phyloP scores from a whole-genome alignment of 495 filamentous ascomycete genomes.

The Neurospora pannonica region DNA sequence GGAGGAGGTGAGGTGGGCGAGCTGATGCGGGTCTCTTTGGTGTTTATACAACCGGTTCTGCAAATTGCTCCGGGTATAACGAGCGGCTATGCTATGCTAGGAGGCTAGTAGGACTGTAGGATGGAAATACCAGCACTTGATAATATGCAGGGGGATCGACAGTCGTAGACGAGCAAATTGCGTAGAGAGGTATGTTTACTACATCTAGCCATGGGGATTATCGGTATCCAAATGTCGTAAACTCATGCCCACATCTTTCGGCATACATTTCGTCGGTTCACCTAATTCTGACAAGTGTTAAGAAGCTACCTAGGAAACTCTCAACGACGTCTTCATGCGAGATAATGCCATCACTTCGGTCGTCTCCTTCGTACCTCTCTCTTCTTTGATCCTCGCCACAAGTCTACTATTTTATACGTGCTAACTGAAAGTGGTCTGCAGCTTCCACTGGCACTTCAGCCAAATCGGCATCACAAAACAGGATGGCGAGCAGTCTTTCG shows the following conservation, averaged over 20 bases:
- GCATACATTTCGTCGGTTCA: background rate
- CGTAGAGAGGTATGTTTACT: background rate
- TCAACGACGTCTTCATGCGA: no score
- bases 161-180: background rate
- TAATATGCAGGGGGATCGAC: background rate
- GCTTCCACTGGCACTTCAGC: background rate
- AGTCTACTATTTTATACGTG: no score
- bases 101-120: background rate
- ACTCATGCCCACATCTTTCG: no score
- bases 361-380: no score
- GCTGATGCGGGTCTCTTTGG: background rate
- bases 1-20: background rate
- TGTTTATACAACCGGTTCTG: background rate
- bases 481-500: no score
- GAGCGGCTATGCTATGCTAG: background rate
- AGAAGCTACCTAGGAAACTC: background rate
- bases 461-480: background rate
- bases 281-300: background rate
- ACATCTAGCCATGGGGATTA: background rate
- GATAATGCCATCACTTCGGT: no score
- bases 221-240: background rate
- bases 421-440: no score
- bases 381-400: no score
- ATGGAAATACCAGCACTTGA: background rate
- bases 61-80: background rate